Conservation (phyloP, 2,329 filamentous ascomycete genomes). For the Cordyceps javanica region DNA sequence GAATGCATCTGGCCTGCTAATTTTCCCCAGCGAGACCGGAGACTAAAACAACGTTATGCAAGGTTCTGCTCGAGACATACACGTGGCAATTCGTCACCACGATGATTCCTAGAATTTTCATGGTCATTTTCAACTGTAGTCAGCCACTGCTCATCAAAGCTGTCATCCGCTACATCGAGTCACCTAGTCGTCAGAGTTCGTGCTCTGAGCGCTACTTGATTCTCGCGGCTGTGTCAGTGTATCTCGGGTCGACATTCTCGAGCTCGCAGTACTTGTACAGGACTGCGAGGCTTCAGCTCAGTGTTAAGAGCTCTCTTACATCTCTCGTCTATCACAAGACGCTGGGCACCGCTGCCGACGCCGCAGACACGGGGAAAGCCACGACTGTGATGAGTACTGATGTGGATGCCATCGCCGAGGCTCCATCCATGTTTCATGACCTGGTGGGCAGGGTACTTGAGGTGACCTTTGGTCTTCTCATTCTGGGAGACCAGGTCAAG, state of each 20-base stretch:
- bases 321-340: constrained; percentile 30
- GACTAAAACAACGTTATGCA: neutral
- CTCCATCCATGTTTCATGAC: constrained; percentile 34
- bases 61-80: constrained; percentile 1
- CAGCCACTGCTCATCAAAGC: constrained; percentile 34
- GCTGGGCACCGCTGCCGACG: constrained; percentile 19
- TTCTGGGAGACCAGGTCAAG: constrained; percentile 34
- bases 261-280: constrained; percentile 27
- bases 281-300: constrained; percentile 24
- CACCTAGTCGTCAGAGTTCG: constrained; percentile 28
- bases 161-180: constrained; percentile 30
- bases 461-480: constrained; percentile 31
- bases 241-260: constrained; percentile 20
- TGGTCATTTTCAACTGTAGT: constrained; percentile 34
- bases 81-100: constrained; percentile 17
- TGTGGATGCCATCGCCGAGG: constrained; percentile 26
- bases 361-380: constrained; percentile 26
- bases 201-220: constrained; percentile 25
- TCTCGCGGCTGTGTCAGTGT: constrained; percentile 26
- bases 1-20: neutral
- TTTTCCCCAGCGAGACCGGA: neutral
- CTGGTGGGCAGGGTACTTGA: constrained; percentile 37
- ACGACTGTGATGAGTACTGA: constrained; percentile 37
- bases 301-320: constrained; percentile 29
- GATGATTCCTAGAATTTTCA: constrained; percentile 29